Base-by-base conservation (phyloP, 176 grass and related monocot genomes). In the Carex pumila region DNA sequence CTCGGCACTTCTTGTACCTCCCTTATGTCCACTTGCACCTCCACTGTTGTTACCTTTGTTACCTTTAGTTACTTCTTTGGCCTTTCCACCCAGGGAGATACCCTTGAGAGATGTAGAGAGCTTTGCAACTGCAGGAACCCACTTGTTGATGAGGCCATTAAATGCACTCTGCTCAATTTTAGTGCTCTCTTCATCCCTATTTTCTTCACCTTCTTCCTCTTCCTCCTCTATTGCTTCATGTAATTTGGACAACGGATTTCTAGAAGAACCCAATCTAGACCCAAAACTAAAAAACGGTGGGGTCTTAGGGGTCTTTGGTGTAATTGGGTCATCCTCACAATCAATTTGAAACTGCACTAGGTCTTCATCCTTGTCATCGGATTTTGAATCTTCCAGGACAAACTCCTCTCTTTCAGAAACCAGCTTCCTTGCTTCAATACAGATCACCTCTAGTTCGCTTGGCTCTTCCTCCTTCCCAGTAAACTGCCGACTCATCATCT, bases 401-500 rank as follows among this genome's bases (percentile, higher is more conserved):
- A 90, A 87, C 0, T 82, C 59, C 63, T 87, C 92, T 81, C 87
- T 93, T 76, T 94, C 86, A 54, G 90, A 82, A 0, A 89, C 82
- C 86, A 85, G 87, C 80, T 87, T 92, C 88, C 87, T 91, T 36
- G 92, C 91, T 59, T 91, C 92, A 72, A 98, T 91, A 67, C 91
- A 98, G 12, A 98, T 85, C 47, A 86, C 55, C 87, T 98, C 95
- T 47, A 98, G 89, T 91, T 98, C 92, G 52, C 95, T 98, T 81
- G 92, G 95, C 32, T 92, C 92, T 86, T 98, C 92, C 81, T 98
- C 91, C 64, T 87, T 90, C 78, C 81, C 89, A 54, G 89, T 98
- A 56, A 98, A 94, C 85, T 90, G 90, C 54, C 95, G 92, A 85
- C 91, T 98, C 95, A 98, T 98, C 95, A 98, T 98, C 66, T 94